phyloP scores from a whole-genome alignment of 164 flowering plant species.

The Berberis thunbergii region DNA sequence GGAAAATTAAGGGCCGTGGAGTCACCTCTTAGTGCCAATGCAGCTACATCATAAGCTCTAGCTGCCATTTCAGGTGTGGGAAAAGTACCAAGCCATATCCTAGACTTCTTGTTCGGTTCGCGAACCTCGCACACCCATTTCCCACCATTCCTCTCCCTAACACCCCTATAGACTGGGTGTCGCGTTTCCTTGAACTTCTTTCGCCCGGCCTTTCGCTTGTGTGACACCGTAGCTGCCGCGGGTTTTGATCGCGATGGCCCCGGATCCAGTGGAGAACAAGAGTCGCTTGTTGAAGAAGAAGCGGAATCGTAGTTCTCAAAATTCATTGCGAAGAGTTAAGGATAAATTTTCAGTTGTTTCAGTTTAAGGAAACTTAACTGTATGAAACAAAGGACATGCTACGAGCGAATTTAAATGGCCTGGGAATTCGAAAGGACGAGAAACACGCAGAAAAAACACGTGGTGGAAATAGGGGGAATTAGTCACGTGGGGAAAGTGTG shows the following conservation, averaged over 20 bases:
- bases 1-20: constrained; percentile 16
- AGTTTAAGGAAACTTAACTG: no score
- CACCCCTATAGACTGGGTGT: constrained; percentile 64
- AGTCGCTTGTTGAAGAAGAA: constrained; percentile 8
- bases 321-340: neutral
- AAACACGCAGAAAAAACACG: no score
- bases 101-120: constrained; percentile 33
- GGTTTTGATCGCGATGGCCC: neutral
- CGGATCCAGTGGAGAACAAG: neutral
- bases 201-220: constrained; percentile 51
- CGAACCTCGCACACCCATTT: constrained; percentile 63
- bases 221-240: constrained; percentile 12
- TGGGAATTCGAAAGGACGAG: no score
- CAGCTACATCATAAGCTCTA: constrained; percentile 22
- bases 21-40: constrained; percentile 16
- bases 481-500: no score
- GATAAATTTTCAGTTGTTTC: no score
- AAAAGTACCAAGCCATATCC: constrained; percentile 59
- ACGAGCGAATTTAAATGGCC: no score
- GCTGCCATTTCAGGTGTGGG: constrained; percentile 31
- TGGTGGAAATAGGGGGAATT: no score
- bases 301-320: neutral
- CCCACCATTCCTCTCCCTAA: constrained; percentile 29
- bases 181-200: constrained; percentile 69
- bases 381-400: no score